A percentile compares a stretch with the other conserved stretches of the same genome.
These are phyloP conservation scores for Marsdenia floribunda DNA, from an alignment of 257 asterid genomes.

Conservation along the genomic window DNA sequence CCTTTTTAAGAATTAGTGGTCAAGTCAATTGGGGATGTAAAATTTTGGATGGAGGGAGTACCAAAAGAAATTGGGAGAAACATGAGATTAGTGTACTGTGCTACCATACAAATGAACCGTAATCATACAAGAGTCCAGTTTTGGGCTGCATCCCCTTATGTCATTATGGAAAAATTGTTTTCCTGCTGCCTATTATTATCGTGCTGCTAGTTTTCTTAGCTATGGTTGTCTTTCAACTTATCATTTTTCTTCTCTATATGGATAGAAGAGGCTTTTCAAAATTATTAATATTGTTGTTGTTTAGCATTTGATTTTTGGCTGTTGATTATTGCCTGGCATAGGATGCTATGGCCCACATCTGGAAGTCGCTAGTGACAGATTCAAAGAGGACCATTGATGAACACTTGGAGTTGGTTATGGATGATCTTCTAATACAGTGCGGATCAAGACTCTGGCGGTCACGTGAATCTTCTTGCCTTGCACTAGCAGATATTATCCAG, in stretches of 20 bases:
- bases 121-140: background rate
- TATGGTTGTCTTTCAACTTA: background rate
- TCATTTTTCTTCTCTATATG: background rate
- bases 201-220: background rate
- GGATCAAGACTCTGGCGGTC: conserved; percentile 99
- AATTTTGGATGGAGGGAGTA: background rate
- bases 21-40: background rate
- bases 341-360: conserved; percentile 98
- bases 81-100: background rate
- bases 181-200: background rate
- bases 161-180: background rate
- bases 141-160: background rate
- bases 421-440: conserved; percentile 83
- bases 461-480: conserved; percentile 98
- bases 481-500: conserved; percentile 89
- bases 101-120: background rate
- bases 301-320: conserved; percentile 9
- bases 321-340: conserved; percentile 32
- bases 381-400: conserved; percentile 88
- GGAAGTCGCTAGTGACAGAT: conserved; percentile 85
- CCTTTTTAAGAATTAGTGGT: background rate
- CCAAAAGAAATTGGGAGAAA: background rate
- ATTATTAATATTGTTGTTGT: background rate
- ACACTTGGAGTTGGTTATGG: conserved; percentile 65
- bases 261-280: background rate